Evolutionary conservation across 2,329 filamentous ascomycete genomes (phyloP).

Genomic region (Colletotrichum costaricense): DNA sequence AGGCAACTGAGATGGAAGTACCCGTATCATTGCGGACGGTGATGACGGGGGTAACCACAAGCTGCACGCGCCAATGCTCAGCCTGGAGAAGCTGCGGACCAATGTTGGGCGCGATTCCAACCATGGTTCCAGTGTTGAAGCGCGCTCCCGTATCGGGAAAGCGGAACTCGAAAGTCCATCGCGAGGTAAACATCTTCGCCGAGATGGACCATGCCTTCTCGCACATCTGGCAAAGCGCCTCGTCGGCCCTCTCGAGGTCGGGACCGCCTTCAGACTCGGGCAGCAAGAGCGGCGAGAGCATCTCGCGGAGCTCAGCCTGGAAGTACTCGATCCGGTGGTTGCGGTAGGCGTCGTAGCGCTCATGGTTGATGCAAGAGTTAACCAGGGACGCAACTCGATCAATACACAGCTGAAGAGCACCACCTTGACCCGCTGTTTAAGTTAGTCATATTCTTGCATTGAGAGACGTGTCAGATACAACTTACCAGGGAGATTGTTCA

Average conservation of each 20-base stretch:
- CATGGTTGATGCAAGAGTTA: conserved; percentile 49
- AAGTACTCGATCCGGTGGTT: conserved; percentile 45
- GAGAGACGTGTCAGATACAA: not conserved
- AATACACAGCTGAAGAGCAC: conserved; percentile 49
- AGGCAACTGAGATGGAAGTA: conserved; percentile 55
- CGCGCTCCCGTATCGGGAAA: conserved; percentile 63
- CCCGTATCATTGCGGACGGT: conserved; percentile 65
- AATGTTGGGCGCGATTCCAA: conserved; percentile 54
- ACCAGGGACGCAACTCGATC: conserved; percentile 51
- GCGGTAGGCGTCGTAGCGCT: conserved; percentile 39
- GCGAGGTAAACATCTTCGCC: conserved; percentile 57
- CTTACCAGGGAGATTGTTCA: conserved; percentile 50
- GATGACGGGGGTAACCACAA: conserved; percentile 65
- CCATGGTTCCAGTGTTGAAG: conserved; percentile 61
- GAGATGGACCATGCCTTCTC: conserved; percentile 58
- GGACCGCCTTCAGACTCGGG: conserved; percentile 38
- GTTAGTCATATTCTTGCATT: not conserved
- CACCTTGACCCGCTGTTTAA: conserved; percentile 27
- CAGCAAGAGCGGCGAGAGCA: conserved; percentile 54
- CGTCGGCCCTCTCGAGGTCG: conserved; percentile 49
- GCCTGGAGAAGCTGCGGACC: conserved; percentile 58
- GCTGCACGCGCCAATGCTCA: conserved; percentile 62
- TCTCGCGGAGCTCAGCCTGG: conserved; percentile 55
- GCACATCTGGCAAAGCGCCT: conserved; percentile 55
- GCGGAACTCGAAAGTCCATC: conserved; percentile 57